Evolutionary conservation across 225 moss, liverwort and hornwort species (phyloP), one percentile per base, ranked within the genome.

Genomic region (Pseudisothecium myosuroides): DNA sequence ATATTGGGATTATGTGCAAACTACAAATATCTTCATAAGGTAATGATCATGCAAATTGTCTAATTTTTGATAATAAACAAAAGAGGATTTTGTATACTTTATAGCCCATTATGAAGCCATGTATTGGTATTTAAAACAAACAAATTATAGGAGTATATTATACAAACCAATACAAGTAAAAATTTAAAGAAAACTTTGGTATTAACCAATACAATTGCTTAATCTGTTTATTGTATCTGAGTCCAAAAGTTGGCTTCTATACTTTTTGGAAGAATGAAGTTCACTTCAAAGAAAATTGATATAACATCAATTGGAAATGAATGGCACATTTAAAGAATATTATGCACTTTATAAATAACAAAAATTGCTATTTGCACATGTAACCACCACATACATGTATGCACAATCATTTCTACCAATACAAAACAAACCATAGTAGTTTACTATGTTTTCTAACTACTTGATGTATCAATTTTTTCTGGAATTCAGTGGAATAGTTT

Each of bases 401-500:
- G 7, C 31, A 31, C 11, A 12, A 74, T 47, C 47, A 47, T 47
- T 29, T 74, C 31, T 31, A 74, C 2, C 2, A 47, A 74, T 47
- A 16, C 10, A 45, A 74, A 29, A 31, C 5, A 47, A 47, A 74
- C n/a, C n/a, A n/a, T n/a, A n/a, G n/a, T n/a, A n/a, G n/a, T 74
- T 31, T 29, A 45, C 4, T 29, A 0, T 17, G 0, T 45, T 45
- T 28, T 18, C 2, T 4, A 74, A 29, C 4, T 3, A 47, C 6
- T 74, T 18, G 10, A 4, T 6, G 1, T 17, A 2, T 31, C 17
- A 74, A 11, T 11, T 5, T 17, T 74, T 18, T 7, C 1, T 19
- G 0, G 4, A 49, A 47, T 31, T 47, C 5, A 47, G 5, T 31
- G 4, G 31, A 47, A 29, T 18, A 1, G 2, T 0, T 74, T 47